phyloP scores from a whole-genome alignment of 345 rosid genomes.

The Rhodamnia argentea region DNA sequence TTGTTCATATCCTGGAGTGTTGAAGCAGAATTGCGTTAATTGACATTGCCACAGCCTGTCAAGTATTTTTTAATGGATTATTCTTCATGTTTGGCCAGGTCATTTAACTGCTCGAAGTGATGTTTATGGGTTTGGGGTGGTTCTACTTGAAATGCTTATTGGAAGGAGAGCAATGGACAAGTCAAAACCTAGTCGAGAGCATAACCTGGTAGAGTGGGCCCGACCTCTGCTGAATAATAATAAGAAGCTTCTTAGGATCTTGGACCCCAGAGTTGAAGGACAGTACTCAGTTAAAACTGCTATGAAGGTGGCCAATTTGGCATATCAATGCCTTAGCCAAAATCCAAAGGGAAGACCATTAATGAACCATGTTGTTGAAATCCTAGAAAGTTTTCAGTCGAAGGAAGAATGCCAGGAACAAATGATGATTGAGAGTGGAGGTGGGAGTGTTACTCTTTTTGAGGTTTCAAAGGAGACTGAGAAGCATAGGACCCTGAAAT shows the following conservation, averaged over 20 bases:
- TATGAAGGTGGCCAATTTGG: slow-evolving; percentile 68
- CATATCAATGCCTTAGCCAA: slow-evolving; percentile 87
- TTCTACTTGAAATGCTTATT: slow-evolving; percentile 86
- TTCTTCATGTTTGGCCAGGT: slow-evolving; percentile 33
- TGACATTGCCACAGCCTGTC: neutral
- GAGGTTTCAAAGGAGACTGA: slow-evolving; percentile 21
- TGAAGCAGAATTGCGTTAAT: neutral
- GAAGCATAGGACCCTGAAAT: neutral
- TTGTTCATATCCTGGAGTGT: neutral
- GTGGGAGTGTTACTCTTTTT: slow-evolving; percentile 33
- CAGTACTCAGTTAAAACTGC: slow-evolving; percentile 53
- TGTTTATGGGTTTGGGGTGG: slow-evolving; percentile 94
- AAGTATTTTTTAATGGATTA: neutral
- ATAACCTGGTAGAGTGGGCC: slow-evolving; percentile 97
- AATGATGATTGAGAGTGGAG: slow-evolving; percentile 24
- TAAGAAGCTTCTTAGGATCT: slow-evolving; percentile 75
- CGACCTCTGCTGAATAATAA: slow-evolving; percentile 75
- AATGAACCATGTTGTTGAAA: slow-evolving; percentile 80
- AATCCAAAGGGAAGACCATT: slow-evolving; percentile 84
- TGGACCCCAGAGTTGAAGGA: slow-evolving; percentile 90
- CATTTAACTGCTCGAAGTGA: slow-evolving; percentile 95
- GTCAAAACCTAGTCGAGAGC: slow-evolving; percentile 80
- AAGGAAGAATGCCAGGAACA: slow-evolving; percentile 27
- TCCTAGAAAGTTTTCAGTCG: slow-evolving; percentile 47
- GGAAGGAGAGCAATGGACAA: slow-evolving; percentile 96